Base-by-base conservation (phyloP, 306 rosid genomes). In the Malus sylvestris region DNA sequence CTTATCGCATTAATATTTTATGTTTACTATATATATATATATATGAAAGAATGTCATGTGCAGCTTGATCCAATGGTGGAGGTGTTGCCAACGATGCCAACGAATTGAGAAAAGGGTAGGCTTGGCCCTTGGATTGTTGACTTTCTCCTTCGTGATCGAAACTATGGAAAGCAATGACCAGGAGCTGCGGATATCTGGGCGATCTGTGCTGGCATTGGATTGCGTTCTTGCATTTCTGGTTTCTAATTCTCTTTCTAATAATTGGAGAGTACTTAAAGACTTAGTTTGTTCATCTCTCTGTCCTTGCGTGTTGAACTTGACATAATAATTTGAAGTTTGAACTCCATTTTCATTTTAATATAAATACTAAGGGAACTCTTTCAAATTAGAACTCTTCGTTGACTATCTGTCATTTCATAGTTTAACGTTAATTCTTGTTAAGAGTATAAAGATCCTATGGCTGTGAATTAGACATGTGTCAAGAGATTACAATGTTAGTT, bases 181-280 rank as follows among this genome's bases (percentile, higher is more conserved):
- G 68, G 45, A 30, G 53, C 67, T 35, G 55, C 67, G 45, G 7
- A 23, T 38, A 0, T 9, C 9, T 12, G 16, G 20, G 55, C 55
- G 55, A 72, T 55, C 51, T 73, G 40, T 61, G 57, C 42, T 25
- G 59, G 69, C 59, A 58, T 49, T 19, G 44, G 77, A 44, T 61
- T 60, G 60, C 42, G 10, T 27, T 0, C 68, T 60, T 42, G 44
- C 76, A 55, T 18, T 58, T 58, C 9, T 30, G 12, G 45, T 72
- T 20, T 72, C 69, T 23, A 16, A 13, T 23, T 11, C 19, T 61
- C 58, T 27, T 72, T 72, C 25, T 45, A 72, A 4, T n/a, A 15
- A 67, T 58, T 38, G 67, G 19, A 38, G 55, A n/a, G 14, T 64
- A 8, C 68, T 64, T 18, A 64, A 6, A 12, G 10, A 25, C 58